Base-by-base conservation (phyloP, 1,139 yeast species). In the Pichia cactophila region DNA sequence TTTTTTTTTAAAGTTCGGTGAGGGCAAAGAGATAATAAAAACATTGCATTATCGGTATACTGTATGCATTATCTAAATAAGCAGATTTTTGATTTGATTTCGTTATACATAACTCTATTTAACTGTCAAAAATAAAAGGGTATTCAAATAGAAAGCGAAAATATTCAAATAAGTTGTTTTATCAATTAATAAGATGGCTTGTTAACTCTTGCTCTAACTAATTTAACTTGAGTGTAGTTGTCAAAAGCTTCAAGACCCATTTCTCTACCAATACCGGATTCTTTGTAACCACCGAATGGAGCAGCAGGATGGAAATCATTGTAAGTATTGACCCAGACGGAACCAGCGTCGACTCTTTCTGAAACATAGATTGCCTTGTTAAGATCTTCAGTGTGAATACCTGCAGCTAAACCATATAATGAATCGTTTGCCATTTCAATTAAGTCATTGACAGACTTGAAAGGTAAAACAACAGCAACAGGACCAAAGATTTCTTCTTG, bases 231-330 rank as follows among this genome's bases (percentile, higher is more conserved):
- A 55, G 86, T 78, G 76, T 87, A 87, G 78, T 83, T 84, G 59
- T 83, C 86, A 61, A 87, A 77, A 48, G 89, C 94, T 67, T 84
- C 89, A 56, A 73, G 74, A 68, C 96, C 96, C 83, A 87, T 81
- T 75, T 87, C 96, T 73, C 95, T 84, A 65, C 96, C 96, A 66
- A 85, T 80, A 71, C 96, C 96, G 53, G 94, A 84, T 70, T 83
- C 80, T 66, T 83, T 83, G 78, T 72, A 86, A 58, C 96, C 96
- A 65, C 96, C 96, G 57, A 80, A 80, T 54, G 85, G 85, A 65
- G 86, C 83, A 69, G 78, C 75, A 60, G 78, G 79, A 70, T 86
- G 86, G 82, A 86, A 82, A 62, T 83, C 87, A 69, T 87, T 87
- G 74, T 85, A 86, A 56, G 94, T 75, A 74, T 80, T 80, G 65